Percentiles rank a stretch among this genome's conserved stretches.
Conservation (phyloP, 352 stramenopile species). For the Phytophthora pseudosyringae region DNA sequence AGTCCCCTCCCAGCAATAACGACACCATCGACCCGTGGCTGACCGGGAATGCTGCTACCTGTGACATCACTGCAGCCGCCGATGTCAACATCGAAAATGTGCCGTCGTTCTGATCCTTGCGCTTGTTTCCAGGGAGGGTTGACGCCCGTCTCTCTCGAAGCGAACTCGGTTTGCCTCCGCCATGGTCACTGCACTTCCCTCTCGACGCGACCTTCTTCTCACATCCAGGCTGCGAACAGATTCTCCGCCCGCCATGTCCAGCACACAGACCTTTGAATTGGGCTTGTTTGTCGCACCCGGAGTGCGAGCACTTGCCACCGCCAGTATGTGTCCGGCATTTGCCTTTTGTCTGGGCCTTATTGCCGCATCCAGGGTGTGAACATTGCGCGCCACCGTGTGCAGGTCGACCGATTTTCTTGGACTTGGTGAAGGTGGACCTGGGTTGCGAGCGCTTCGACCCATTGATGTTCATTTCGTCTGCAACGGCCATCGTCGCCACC, state of each 20-base stretch:
- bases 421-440: neutral
- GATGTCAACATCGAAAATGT: neutral
- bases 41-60: neutral
- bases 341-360: conserved; percentile 24
- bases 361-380: conserved; percentile 4
- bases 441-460: conserved; percentile 8
- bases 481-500: conserved; percentile 1
- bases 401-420: conserved; percentile 22
- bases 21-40: conserved; percentile 8
- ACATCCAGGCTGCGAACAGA: conserved; percentile 18
- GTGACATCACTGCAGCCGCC: neutral
- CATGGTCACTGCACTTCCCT: conserved; percentile 23
- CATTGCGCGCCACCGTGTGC: conserved; percentile 9
- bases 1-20: neutral
- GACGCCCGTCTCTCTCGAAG: neutral
- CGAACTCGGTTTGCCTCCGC: conserved; percentile 10
- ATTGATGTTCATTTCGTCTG: neutral
- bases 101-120: neutral
- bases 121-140: neutral
- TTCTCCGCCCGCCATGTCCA: conserved; percentile 21
- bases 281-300: conserved; percentile 22
- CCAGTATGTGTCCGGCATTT: conserved; percentile 24
- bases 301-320: conserved; percentile 13
- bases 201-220: conserved; percentile 21
- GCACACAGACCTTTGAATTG: conserved; percentile 27